phyloP scores from a whole-genome alignment of 2,329 filamentous ascomycete species.

The Curvularia verruculosa region DNA sequence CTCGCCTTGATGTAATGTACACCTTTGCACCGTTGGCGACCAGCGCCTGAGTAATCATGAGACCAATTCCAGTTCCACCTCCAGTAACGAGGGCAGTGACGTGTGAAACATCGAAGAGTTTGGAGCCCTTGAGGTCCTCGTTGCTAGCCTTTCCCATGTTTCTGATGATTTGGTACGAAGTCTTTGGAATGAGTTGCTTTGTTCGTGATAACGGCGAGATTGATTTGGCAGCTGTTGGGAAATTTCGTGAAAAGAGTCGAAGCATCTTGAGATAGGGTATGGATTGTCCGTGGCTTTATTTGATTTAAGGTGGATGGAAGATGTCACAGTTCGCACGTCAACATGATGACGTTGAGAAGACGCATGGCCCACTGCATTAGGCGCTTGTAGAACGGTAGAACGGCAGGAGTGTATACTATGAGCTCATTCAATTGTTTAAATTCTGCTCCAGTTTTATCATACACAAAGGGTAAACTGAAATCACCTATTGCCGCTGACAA shows the following conservation, averaged over 20 bases:
- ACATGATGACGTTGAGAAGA: constrained; percentile 42
- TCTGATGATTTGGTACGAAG: constrained; percentile 30
- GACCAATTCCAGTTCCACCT: constrained; percentile 57
- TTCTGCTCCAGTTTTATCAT: background rate
- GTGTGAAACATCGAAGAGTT: constrained; percentile 55
- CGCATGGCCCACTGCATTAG: constrained; percentile 18
- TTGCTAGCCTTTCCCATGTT: constrained; percentile 49
- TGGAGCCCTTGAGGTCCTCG: constrained; percentile 49
- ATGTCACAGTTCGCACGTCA: constrained; percentile 26
- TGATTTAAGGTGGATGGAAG: constrained; percentile 9
- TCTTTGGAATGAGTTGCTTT: constrained; percentile 20
- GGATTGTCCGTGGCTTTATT: constrained; percentile 20
- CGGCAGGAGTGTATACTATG: constrained; percentile 6
- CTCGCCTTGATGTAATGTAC: constrained; percentile 45
- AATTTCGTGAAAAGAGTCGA: constrained; percentile 33
- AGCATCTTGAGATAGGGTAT: constrained; percentile 33
- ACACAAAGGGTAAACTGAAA: background rate
- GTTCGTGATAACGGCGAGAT: constrained; percentile 13
- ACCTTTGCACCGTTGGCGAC: constrained; percentile 65
- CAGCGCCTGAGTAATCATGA: constrained; percentile 70
- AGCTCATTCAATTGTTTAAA: background rate
- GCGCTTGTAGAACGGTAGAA: constrained; percentile 1
- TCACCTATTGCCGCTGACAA: background rate
- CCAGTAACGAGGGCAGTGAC: constrained; percentile 55
- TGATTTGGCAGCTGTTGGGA: constrained; percentile 15